Evolutionary conservation across 176 grass and related monocot genomes (phyloP), one percentile per base, ranked within the genome.

Genomic region (Tillandsia leiboldiana): DNA sequence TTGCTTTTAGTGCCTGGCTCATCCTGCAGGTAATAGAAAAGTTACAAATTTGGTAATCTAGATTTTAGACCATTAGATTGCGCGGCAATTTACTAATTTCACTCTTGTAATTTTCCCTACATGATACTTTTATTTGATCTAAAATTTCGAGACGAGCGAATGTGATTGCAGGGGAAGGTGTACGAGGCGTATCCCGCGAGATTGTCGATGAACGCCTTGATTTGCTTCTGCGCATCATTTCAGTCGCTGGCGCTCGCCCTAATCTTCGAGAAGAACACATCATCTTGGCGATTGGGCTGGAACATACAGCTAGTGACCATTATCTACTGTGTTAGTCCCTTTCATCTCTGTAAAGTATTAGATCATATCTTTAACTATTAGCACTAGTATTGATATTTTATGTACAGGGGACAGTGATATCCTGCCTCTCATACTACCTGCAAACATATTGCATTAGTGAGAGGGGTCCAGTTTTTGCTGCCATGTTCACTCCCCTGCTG

Each of bases 391-490:
- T 24, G 11, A 22, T 50, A 17, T 20, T 14, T 10, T 10, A 69
- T 20, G 14, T 27, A 50, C 13, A 77, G 75, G 75, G 65, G 33
- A 62, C 33, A 27, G 53, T 77, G 9, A 77, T 77, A 27, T 77
- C 75, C 14, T 57, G 75, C 52, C 33, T 77, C 12, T 33, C 47
- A 50, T 62, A 77, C 22, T 77, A 69, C 65, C 33, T 77, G 29
- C 75, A 51, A 49, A 69, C 66, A 17, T 77, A 50, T 49, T 69
- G 75, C n/a, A 77, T 77, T 17, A 51, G 42, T 11, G 22, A 69
- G 65, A 77, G 53, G 20, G 75, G 75, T 2, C 75, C 75, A 27
- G 75, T 77, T 20, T 77, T 77, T 15, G 52, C 53, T 62, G 51
- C 75, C 17, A 77, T 69, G 33, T 77, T 77, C 66, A 50, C 11